Evolutionary conservation across 2,329 filamentous ascomycete species (phyloP), one percentile per base, ranked within the genome.

Genomic region (Nigrospora sphaerica): DNA sequence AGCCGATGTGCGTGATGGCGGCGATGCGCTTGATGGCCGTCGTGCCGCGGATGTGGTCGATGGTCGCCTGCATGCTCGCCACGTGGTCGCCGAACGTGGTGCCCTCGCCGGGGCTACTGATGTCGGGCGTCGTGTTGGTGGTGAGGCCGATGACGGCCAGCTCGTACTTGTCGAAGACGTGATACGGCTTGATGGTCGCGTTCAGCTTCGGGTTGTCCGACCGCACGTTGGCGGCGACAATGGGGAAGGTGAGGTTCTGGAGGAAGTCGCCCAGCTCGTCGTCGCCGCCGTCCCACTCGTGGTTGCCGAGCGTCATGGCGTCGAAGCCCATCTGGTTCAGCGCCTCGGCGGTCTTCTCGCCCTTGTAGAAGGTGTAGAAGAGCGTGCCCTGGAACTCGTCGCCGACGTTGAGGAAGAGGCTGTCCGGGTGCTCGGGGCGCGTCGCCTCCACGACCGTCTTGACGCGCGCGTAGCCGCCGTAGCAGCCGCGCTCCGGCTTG

Each of bases 311-410:
- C 0, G 81, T 84, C 81, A 85, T 85, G 54, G 76, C 79, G 50
- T 83, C 78, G 53, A 85, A 83, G n/a, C 74, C 73, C 42, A 85
- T 66, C 58, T 81, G 72, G 51, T 86, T 86, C 49, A 85, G 64
- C 0, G 77, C 81, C 55, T 83, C 75, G 42, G 80, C 79, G 51
- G 85, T 85, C 71, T 85, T 85, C 66, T 83, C 79, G 19, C 80
- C 78, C 14, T 76, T 75, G 56, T 85, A 85, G 61, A 76, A 84
- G 4, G 74, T 74, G 65, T 83, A 85, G 67, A 83, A 85, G 9
- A 85, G 69, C 0, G 82, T 85, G 45, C 82, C 81, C 54, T 85
- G 78, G 58, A 85, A 85, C 58, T 85, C 82, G 54, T 85, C 82
- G n/a, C 82, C 82, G 2, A 76, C 78, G 46, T 85, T 83, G 39